Evolutionary conservation across 2,329 filamentous ascomycete species (phyloP).

Genomic region (Phaeosphaeria sp.): DNA sequence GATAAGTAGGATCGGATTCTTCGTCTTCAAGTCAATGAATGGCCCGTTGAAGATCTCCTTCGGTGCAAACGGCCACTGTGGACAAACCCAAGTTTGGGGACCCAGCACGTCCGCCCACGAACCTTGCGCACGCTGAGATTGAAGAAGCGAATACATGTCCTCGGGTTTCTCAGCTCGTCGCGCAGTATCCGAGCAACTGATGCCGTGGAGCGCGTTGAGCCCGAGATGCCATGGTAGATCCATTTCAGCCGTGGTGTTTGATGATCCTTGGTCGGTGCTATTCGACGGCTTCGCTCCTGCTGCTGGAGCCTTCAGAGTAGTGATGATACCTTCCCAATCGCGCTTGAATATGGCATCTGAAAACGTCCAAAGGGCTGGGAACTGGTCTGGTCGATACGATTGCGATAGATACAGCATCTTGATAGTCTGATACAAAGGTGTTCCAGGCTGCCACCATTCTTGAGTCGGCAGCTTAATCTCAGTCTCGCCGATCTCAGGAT

Average conservation of each 20-base stretch:
- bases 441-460: background rate
- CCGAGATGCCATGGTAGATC: slow-evolving; percentile 16
- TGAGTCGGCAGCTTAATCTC: background rate
- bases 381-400: background rate
- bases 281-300: background rate
- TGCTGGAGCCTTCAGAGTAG: background rate
- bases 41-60: slow-evolving; percentile 21
- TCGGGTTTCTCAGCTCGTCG: background rate
- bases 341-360: background rate
- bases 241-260: background rate
- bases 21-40: slow-evolving; percentile 17
- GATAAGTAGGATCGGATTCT: slow-evolving; percentile 20
- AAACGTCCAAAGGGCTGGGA: background rate
- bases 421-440: background rate
- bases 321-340: background rate
- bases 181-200: slow-evolving; percentile 3
- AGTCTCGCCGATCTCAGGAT: background rate
- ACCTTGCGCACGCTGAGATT: background rate
- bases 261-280: background rate
- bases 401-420: background rate
- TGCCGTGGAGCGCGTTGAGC: background rate
- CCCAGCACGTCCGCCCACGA: background rate
- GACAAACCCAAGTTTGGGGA: slow-evolving; percentile 15
- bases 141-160: background rate
- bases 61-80: slow-evolving; percentile 6